Percentiles rank a stretch among this genome's conserved stretches.
Evolutionary conservation across 1,284 basidiomycete genomes (phyloP).

Genomic region (Stygiomarasmius scandens): DNA sequence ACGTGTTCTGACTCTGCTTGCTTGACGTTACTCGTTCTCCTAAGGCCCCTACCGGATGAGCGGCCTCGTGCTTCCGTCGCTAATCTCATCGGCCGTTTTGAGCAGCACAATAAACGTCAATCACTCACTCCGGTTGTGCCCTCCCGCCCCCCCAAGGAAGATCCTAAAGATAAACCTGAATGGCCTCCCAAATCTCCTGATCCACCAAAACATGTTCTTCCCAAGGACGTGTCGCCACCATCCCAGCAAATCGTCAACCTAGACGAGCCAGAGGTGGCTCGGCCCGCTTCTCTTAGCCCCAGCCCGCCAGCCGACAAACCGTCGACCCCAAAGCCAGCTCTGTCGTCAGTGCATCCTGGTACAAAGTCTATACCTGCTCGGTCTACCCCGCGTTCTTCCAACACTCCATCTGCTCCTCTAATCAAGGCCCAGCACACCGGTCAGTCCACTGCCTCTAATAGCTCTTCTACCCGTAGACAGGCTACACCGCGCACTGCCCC

Average conservation of each 20-base stretch:
- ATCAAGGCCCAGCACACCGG: slow-evolving; percentile 59
- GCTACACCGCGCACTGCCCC: slow-evolving; percentile 16
- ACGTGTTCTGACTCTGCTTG: too few species aligned
- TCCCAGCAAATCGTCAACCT: neutral
- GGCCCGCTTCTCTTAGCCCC: neutral
- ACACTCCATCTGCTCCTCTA: slow-evolving; percentile 21
- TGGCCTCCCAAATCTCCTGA: slow-evolving; percentile 62
- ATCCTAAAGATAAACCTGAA: slow-evolving; percentile 68
- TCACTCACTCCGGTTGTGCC: slow-evolving; percentile 35
- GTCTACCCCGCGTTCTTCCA: slow-evolving; percentile 20
- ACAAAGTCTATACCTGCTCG: slow-evolving; percentile 27
- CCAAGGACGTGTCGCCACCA: slow-evolving; percentile 16
- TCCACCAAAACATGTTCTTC: slow-evolving; percentile 19
- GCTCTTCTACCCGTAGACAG: slow-evolving; percentile 37
- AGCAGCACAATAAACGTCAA: slow-evolving; percentile 72
- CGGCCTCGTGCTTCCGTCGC: slow-evolving; percentile 79
- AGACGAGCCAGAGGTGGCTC: slow-evolving; percentile 8
- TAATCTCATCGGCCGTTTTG: slow-evolving; percentile 82
- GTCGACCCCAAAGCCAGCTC: slow-evolving; percentile 15
- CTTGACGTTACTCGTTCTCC: slow-evolving; percentile 14
- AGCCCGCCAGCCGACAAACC: neutral
- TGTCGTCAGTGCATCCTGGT: slow-evolving; percentile 24
- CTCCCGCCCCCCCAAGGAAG: slow-evolving; percentile 61
- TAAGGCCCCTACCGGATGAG: slow-evolving; percentile 81
- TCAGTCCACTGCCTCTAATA: slow-evolving; percentile 45